Evolutionary conservation across 2,329 filamentous ascomycete species (phyloP).

Genomic region (Metarhizium brunneum): DNA sequence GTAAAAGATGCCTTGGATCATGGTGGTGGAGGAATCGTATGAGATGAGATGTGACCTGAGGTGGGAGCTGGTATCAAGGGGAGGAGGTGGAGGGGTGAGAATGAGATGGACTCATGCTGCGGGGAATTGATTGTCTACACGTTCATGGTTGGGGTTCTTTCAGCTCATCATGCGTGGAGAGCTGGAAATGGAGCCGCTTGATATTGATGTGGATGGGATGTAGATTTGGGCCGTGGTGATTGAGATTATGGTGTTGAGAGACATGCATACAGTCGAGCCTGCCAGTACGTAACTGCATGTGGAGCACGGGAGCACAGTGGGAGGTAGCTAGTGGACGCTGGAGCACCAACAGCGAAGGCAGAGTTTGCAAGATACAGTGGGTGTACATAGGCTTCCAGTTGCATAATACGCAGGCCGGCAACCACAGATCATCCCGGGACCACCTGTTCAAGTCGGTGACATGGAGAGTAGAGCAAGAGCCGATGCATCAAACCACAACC

Average conservation of each 20-base stretch:
- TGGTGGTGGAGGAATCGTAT: constrained; percentile 17
- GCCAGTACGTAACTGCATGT: background rate
- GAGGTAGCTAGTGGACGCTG: too few species aligned
- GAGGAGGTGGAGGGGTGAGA: background rate
- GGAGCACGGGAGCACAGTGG: too few species aligned
- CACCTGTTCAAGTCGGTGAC: too few species aligned
- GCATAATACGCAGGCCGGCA: too few species aligned
- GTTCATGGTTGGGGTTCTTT: background rate
- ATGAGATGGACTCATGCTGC: background rate
- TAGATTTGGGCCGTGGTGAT: background rate
- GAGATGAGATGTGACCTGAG: background rate
- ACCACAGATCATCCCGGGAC: too few species aligned
- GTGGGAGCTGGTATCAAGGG: background rate
- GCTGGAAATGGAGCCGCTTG: background rate
- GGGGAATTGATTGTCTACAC: background rate
- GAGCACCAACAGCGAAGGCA: too few species aligned
- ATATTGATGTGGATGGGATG: background rate
- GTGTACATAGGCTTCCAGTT: too few species aligned
- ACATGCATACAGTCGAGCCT: background rate
- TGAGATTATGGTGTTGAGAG: background rate
- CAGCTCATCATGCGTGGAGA: background rate
- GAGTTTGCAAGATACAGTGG: too few species aligned
- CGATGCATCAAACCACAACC: too few species aligned
- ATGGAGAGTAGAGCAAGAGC: too few species aligned
- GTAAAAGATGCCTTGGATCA: constrained; percentile 65